These are phyloP conservation scores for Aspergillus sp. DNA, from an alignment of 2,329 filamentous ascomycete species.

Conservation along the genomic window DNA sequence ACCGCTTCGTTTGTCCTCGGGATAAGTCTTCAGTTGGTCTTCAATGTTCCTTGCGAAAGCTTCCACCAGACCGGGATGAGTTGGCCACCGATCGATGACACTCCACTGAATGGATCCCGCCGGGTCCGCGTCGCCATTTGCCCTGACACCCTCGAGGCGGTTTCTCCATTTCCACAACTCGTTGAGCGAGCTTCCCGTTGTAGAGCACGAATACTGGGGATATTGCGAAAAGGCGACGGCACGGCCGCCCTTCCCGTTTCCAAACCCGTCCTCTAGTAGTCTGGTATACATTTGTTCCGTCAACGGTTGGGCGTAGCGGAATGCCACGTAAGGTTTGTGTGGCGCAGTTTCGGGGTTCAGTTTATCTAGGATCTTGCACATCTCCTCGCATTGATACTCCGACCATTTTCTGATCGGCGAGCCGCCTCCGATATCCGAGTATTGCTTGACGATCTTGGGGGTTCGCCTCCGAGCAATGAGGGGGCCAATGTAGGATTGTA, in stretches of 20 bases:
- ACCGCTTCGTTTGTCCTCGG: constrained; percentile 72
- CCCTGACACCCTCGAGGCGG: constrained; percentile 73
- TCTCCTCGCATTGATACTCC: constrained; percentile 87
- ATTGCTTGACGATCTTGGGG: constrained; percentile 95
- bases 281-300: constrained; percentile 91
- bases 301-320: constrained; percentile 88
- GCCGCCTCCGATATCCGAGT: constrained; percentile 92
- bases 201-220: constrained; percentile 97
- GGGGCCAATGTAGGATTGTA: constrained; percentile 88
- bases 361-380: constrained; percentile 95
- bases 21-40: constrained; percentile 78
- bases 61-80: constrained; percentile 84
- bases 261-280: constrained; percentile 85
- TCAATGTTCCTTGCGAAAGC: constrained; percentile 93
- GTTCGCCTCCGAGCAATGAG: constrained; percentile 83
- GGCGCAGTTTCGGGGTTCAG: constrained; percentile 90
- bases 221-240: constrained; percentile 98
- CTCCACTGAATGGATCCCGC: constrained; percentile 86
- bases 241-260: constrained; percentile 81
- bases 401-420: constrained; percentile 98
- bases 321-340: constrained; percentile 96
- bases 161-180: constrained; percentile 98
- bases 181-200: constrained; percentile 92
- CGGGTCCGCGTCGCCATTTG: constrained; percentile 49
- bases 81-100: constrained; percentile 96